Evolutionary conservation across 1,139 yeast genomes (phyloP), one percentile per base, ranked within the genome.

Genomic region (Scheffersomyces quercinus): DNA sequence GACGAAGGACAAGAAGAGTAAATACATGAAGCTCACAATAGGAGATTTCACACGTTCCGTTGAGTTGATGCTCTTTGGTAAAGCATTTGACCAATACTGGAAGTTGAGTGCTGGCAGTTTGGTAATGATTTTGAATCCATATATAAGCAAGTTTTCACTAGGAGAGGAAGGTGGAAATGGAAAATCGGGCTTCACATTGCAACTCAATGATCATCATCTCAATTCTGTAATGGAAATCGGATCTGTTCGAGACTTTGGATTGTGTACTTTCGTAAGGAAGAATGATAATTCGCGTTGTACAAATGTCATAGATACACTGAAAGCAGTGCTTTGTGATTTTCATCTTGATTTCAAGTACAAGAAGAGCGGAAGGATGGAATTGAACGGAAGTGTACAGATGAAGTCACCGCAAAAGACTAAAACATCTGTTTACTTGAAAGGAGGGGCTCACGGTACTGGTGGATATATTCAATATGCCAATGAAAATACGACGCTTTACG

Each of bases 91-190:
- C 26, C 79, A 77, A 55, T 86, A 82, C 61, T 88, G 88, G 82
- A 88, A 84, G 48, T 56, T 90, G 3, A 70, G 80, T 38, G 73
- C 81, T 2, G 98, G 99, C 0, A 89, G 87, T 45, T 64, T 91
- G 1, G 62, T 91, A 8, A 86, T 86, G 0, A 59, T 93, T 0
- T 64, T 91, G 38, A 91, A 91, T 57, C 98, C 99, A 0, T 70
- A 69, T 2, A 70, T 88, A 2, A 69, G 50, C 38, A 54, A 46
- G 34, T 53, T 42, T 39, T 31, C 35, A 43, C 35, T 9, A 40
- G 42, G 9, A 29, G 35, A 14, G 38, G 26, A 20, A 20, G 38
- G 13, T 10, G 28, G 31, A 12, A 24, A 12, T 28, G 31, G 29
- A 36, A 53, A 40, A 37, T 44, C 43, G 32, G 80, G 88, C 0